These are phyloP conservation scores for Kernera saxatilis DNA, from an alignment of 345 rosid genomes.

Conservation along the genomic window DNA sequence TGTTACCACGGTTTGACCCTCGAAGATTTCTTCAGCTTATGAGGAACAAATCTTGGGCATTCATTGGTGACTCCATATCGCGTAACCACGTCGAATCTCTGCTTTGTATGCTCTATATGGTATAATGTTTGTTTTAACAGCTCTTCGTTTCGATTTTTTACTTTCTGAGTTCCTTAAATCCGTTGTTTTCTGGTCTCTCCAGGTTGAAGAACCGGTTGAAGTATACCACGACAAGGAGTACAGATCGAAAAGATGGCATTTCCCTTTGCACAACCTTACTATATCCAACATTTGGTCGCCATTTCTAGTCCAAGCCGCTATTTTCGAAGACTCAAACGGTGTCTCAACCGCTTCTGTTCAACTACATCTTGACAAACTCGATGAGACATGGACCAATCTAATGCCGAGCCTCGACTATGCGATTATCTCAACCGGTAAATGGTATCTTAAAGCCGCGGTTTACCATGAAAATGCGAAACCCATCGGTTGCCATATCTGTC, in stretches of 20 bases:
- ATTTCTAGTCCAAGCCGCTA: constrained; percentile 78
- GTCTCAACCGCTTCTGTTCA: constrained; percentile 71
- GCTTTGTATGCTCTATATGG: constrained; percentile 77
- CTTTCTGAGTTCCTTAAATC: not conserved
- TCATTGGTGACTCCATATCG: constrained; percentile 90
- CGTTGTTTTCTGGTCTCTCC: not conserved
- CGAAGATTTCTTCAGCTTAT: constrained; percentile 57
- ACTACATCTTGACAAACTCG: constrained; percentile 77
- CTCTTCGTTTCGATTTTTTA: not conserved
- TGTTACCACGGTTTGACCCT: constrained; percentile 66
- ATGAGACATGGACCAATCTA: constrained; percentile 55
- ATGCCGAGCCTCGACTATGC: constrained; percentile 55
- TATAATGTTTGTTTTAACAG: constrained; percentile 22
- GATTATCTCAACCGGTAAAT: constrained; percentile 88
- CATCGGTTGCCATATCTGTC: constrained; percentile 79
- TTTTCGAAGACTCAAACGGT: constrained; percentile 83
- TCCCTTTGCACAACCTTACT: constrained; percentile 59
- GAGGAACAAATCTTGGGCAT: constrained; percentile 77
- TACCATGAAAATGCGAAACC: constrained; percentile 64
- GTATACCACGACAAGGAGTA: constrained; percentile 79
- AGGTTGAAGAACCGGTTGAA: constrained; percentile 75
- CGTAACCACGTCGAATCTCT: constrained; percentile 90
- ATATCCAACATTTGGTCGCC: constrained; percentile 86
- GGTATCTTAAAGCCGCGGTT: constrained; percentile 86
- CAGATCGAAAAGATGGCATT: constrained; percentile 75